A percentile compares a stretch with the other conserved stretches of the same genome.
These are phyloP conservation scores for Effrenium voratum DNA, from an alignment of 73 alveolate genomes.

Conservation along the genomic window DNA sequence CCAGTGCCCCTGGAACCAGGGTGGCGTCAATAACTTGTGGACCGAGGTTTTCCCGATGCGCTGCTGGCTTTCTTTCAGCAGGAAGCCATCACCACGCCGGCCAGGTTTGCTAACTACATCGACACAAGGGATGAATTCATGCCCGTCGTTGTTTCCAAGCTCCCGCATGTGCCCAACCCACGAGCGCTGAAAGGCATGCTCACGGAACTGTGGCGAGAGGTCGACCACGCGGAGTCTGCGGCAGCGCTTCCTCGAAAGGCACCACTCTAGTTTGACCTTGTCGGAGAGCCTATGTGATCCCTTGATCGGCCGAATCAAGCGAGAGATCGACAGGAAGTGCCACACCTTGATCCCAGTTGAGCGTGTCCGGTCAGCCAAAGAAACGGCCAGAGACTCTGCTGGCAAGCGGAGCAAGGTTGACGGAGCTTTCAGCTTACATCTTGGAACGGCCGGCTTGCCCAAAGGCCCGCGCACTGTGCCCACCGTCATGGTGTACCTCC, in stretches of 20 bases:
- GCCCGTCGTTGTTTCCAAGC: not conserved
- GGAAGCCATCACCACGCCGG: not conserved
- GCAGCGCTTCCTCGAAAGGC: not conserved
- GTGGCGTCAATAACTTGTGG: not conserved
- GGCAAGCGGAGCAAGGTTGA: not conserved
- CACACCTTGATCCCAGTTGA: not conserved
- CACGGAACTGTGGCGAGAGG: slow-evolving; percentile 1
- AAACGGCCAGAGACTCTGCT: not conserved
- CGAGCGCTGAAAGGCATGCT: not conserved
- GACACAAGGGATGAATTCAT: not conserved
- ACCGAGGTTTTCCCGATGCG: not conserved
- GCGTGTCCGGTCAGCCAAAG: not conserved
- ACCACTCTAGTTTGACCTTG: not conserved
- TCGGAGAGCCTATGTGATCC: not conserved
- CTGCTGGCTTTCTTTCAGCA: not conserved
- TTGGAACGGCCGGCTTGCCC: not conserved
- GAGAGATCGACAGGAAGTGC: not conserved
- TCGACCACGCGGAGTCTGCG: not conserved
- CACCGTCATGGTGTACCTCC: not conserved
- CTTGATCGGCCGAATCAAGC: not conserved
- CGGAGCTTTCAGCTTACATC: not conserved
- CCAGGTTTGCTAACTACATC: not conserved
- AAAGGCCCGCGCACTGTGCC: slow-evolving; percentile 6
- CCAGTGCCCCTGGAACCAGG: not conserved
- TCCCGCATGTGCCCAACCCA: not conserved